Evolutionary conservation across 1,139 yeast genomes (phyloP), one percentile per base, ranked within the genome.

Genomic region (Sugiyamaella xylanicola): DNA sequence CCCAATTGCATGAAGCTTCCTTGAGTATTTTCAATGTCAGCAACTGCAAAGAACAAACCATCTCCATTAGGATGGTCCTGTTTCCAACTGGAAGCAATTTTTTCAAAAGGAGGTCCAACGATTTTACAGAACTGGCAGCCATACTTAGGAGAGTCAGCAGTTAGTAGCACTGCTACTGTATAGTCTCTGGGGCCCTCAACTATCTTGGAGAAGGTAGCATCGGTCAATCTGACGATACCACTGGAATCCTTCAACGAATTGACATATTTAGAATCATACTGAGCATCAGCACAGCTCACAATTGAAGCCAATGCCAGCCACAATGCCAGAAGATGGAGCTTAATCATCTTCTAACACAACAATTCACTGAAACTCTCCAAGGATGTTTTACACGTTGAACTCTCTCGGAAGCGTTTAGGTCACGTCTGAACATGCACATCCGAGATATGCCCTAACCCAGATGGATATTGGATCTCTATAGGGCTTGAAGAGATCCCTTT

Each of bases 111-210:
- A 1, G 97, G 96, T 39, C 80, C 83, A 64, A 88, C 79, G 50
- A 85, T 84, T 22, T 75, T 66, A 77, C 99, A 93, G 58, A 89
- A 77, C 1, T 77, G 77, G 74, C 99, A 93, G 36, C 89, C 89
- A 68, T 90, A 80, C 63, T 83, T 83, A 0, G 89, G 77, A 39
- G 84, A 79, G 16, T 85, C 81, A 1, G 97, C 91, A 0, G 97
- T 87, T 63, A 93, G 74, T 54, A 87, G 77, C 43, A 85, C 71
- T 22, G 88, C 78, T 17, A 88, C 66, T 49, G 86, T 81, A 69
- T 82, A 85, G 65, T 90, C 91, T 65, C 93, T 79, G 22, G 85
- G 85, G 1, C 92, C 91, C 29, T 75, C 74, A 58, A 91, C 77
- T 29, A 87, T 70, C 39, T 74, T 71, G 61, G 81, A 78, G 68